Base-by-base conservation (phyloP, 1,284 basidiomycete species). In the Caloboletus firmus region DNA sequence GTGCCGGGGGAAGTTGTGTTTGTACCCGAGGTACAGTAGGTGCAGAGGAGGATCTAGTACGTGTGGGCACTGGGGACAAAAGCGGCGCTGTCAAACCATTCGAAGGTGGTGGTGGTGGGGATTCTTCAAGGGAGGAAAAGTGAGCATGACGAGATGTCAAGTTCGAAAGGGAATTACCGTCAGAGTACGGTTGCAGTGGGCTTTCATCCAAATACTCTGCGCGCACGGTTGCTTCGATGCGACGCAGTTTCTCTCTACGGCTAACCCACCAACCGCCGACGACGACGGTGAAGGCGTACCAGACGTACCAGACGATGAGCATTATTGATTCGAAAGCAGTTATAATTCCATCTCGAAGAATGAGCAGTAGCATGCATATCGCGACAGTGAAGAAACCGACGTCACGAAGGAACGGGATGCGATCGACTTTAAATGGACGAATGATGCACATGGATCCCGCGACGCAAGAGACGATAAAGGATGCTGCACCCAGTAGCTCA, bases 381-480 rank as follows among this genome's bases (percentile, higher is more conserved):
- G 95, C 91, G 5, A 83, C 63, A 12, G 91, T 87, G 74, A 98
- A 98, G 79, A 98, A 98, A 18, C 91, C 86, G 30, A 95, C 90
- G 69, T 99, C 97, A 34, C 97, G 87, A 15, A 97, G 74, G 73
- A 99, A 98, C 0, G 92, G 87, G 36, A 79, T 78, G 0, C 79
- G 82, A 31, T 88, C 80, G 17, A 98, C 93, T 59, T 84, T 81
- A 74, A 99, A 99, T 0, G 95, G 94, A 56, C 88, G 88, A 69
- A 98, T 92, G 69, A 99, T 87, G 66, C 94, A 95, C 85, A 99
- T 97, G 17, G 90, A 91, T 7, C 96, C 96, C 4, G 92, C 95
- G 37, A 99, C 95, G 65, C 95, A 94, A 3, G 93, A 93, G 20
- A 95, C 87, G 69, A 98, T 96, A 75, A 98, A 99, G 2, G 92